Percentiles rank a stretch among this genome's conserved stretches.
Conservation (phyloP, 495 filamentous ascomycete genomes). For the Penicillium bialowiezense region DNA sequence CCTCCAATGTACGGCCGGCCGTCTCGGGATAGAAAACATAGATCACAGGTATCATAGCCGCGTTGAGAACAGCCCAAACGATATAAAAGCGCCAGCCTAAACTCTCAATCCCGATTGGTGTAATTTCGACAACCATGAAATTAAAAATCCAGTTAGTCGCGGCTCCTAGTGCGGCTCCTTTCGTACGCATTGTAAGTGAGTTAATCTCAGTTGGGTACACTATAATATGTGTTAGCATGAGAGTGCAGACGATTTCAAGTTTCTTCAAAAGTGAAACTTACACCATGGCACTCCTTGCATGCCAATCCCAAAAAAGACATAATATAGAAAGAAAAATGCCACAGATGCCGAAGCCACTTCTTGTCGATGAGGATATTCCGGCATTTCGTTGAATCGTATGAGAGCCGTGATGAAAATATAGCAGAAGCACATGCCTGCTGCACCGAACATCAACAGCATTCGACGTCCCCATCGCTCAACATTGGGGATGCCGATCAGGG, state of each 20-base stretch:
- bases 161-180: slow-evolving; percentile 51
- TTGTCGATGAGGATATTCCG: slow-evolving; percentile 12
- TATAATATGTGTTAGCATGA: slow-evolving; percentile 24
- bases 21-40: slow-evolving; percentile 57
- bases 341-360: slow-evolving; percentile 33
- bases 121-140: slow-evolving; percentile 60
- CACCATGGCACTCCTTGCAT: slow-evolving; percentile 38
- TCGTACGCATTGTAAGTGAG: slow-evolving; percentile 53
- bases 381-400: slow-evolving; percentile 37
- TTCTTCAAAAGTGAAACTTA: no score
- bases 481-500: slow-evolving; percentile 39
- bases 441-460: slow-evolving; percentile 36
- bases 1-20: slow-evolving; percentile 24
- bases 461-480: slow-evolving; percentile 42
- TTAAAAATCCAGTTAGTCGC: slow-evolving; percentile 58
- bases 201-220: slow-evolving; percentile 62
- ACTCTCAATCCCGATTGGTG: slow-evolving; percentile 39
- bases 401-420: slow-evolving; percentile 48
- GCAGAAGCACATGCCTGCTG: slow-evolving; percentile 42
- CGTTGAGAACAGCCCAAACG: slow-evolving; percentile 27
- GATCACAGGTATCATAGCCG: slow-evolving; percentile 29
- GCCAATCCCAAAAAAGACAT: slow-evolving; percentile 48
- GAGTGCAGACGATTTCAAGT: slow-evolving; percentile 23
- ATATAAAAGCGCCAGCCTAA: slow-evolving; percentile 25
- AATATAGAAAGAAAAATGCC: slow-evolving; percentile 51